Base-by-base conservation (phyloP, 768 basidiomycete genomes). In the Xerocomus spinulosus region DNA sequence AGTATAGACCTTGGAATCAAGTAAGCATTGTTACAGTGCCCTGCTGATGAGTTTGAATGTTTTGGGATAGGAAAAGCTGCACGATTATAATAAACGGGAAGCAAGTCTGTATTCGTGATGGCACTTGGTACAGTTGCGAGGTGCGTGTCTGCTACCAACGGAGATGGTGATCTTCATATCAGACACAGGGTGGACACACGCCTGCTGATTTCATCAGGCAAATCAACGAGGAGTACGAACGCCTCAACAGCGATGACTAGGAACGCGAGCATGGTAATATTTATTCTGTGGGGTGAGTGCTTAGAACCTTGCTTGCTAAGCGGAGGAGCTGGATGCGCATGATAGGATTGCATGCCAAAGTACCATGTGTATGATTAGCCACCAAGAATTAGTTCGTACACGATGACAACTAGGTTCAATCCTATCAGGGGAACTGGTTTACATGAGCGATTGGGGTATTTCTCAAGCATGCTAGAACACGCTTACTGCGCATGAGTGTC, bases 401-500 rank as follows among this genome's bases (percentile, higher is more conserved):
- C 58, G 58, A 96, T 93, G 56, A 98, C 81, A 58, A 90, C 67
- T 44, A 92, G 77, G 69, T 98, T 98, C 42, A 89, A 61, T 29
- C 76, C 82, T 63, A 98, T 97, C 36, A 98, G 73, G 30, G 94
- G 94, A 77, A 98, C 94, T 98, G 59, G 55, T 52, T 40, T 17
- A 30, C 35, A 56, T 67, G 60, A 61, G 45, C 47, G 40, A 24
- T 41, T 18, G 52, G 50, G 18, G 36, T 49, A 50, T 42, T 44
- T 47, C 51, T 21, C 9, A 38, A 41, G 51, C 55, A 51, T 47
- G 46, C 29, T 44, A 38, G 30, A 57, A 55, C 48, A 55, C 29
- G 82, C 94, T 74, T 66, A 99, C 95, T 92, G 68, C 95, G 82
- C 90, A 98, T 91, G 59, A 99, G 76, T 38, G 95, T 98, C 70